A percentile compares a stretch with the other conserved stretches of the same genome.
These are phyloP conservation scores for Aspergillus fischeri DNA, from an alignment of 2,329 filamentous ascomycete species.

Conservation along the genomic window DNA sequence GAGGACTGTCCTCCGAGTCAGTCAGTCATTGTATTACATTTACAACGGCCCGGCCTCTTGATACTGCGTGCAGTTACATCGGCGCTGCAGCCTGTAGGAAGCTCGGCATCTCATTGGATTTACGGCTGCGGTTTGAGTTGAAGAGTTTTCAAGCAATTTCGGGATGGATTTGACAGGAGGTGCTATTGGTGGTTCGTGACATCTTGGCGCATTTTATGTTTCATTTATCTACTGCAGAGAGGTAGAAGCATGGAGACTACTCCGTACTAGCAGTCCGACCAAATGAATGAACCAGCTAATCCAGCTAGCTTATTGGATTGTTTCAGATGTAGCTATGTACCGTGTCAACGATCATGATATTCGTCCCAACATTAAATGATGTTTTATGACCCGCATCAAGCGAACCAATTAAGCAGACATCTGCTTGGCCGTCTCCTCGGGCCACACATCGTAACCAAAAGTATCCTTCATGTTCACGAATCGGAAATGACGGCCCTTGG, in stretches of 20 bases:
- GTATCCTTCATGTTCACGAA: constrained; percentile 83
- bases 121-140: background rate
- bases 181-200: background rate
- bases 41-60: background rate
- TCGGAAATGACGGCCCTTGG: constrained; percentile 61
- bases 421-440: constrained; percentile 49
- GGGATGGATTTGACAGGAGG: background rate
- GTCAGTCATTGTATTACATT: background rate
- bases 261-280: background rate
- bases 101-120: background rate
- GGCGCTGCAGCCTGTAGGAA: background rate
- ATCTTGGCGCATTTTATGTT: background rate
- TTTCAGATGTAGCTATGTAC: background rate
- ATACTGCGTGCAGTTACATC: background rate
- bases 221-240: background rate
- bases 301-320: background rate
- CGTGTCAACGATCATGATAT: constrained; percentile 2
- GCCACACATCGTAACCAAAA: constrained; percentile 70
- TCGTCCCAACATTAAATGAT: background rate
- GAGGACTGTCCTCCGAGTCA: constrained; percentile 22
- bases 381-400: constrained; percentile 18
- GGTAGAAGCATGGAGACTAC: no score
- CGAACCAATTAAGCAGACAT: constrained; percentile 23
- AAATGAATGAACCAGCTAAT: background rate
- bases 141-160: background rate